These are phyloP conservation scores for Backusella morwellensis DNA, from an alignment of 192 early-diverging fungal species.

Conservation along the genomic window DNA sequence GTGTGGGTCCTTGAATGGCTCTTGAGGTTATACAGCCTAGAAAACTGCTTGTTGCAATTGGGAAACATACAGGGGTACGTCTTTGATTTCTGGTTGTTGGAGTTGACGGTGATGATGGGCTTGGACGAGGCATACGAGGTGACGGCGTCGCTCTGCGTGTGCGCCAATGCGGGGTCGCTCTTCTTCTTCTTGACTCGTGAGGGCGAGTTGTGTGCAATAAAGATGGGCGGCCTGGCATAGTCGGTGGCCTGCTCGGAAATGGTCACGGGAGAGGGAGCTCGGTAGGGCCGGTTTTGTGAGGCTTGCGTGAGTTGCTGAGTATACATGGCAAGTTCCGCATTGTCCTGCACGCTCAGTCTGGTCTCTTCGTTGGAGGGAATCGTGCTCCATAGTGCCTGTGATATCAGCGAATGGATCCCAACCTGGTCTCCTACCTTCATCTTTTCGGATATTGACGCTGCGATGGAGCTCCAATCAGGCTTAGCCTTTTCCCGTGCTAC, in stretches of 20 bases:
- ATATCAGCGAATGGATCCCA: conserved; percentile 20
- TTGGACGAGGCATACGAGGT: conserved; percentile 32
- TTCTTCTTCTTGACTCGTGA: conserved; percentile 18
- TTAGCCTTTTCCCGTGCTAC: neutral
- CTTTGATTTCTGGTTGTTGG: conserved; percentile 32
- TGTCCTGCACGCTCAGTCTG: neutral
- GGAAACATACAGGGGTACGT: conserved; percentile 62
- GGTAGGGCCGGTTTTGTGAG: neutral
- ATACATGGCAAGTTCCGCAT: neutral
- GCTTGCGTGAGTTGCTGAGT: neutral
- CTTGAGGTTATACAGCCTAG: conserved; percentile 85
- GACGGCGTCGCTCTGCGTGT: conserved; percentile 27
- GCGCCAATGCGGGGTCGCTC: conserved; percentile 23
- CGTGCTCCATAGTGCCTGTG: conserved; percentile 10
- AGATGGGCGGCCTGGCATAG: neutral
- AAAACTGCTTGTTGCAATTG: conserved; percentile 83
- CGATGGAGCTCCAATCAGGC: conserved; percentile 31
- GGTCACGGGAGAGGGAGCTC: neutral
- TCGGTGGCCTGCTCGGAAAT: neutral
- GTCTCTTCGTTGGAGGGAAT: neutral
- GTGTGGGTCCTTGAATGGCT: conserved; percentile 82
- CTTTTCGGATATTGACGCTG: conserved; percentile 32
- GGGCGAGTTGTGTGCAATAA: neutral
- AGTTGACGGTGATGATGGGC: conserved; percentile 25
- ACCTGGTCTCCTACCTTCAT: conserved; percentile 19